phyloP scores from a whole-genome alignment of 2,329 filamentous ascomycete species.

The Sporothrix pallida region DNA sequence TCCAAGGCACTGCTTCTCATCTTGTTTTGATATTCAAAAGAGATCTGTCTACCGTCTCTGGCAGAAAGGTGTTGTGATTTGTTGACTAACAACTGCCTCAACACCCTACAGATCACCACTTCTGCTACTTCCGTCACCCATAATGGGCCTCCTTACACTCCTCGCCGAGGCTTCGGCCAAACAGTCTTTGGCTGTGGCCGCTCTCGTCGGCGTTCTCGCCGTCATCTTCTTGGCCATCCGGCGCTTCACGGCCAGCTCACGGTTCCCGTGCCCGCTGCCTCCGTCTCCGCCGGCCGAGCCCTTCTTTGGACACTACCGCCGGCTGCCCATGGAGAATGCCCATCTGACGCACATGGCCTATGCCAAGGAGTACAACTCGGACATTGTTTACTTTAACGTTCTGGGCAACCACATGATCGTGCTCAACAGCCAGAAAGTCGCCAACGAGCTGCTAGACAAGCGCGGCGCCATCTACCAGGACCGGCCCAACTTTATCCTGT shows the following conservation, averaged over 20 bases:
- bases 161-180: conserved; percentile 16
- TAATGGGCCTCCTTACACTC: not conserved
- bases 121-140: too few relatives aligned
- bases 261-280: conserved; percentile 21
- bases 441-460: conserved; percentile 50
- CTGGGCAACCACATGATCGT: conserved; percentile 48
- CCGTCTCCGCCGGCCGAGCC: conserved; percentile 17
- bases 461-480: conserved; percentile 50
- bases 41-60: not conserved
- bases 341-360: conserved; percentile 32
- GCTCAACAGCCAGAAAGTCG: conserved; percentile 47
- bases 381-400: conserved; percentile 45
- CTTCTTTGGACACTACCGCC: conserved; percentile 21
- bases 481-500: conserved; percentile 49
- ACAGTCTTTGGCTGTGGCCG: not conserved
- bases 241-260: not conserved
- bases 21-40: conserved; percentile 8
- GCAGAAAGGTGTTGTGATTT: not conserved
- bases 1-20: not conserved
- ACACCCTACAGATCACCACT: too few relatives aligned
- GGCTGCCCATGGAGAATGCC: conserved; percentile 15
- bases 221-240: conserved; percentile 4
- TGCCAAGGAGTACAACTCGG: conserved; percentile 38
- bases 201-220: conserved; percentile 9
- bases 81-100: too few relatives aligned